phyloP scores from a whole-genome alignment of 495 filamentous ascomycete species.

The Penicillium diatomitis region DNA sequence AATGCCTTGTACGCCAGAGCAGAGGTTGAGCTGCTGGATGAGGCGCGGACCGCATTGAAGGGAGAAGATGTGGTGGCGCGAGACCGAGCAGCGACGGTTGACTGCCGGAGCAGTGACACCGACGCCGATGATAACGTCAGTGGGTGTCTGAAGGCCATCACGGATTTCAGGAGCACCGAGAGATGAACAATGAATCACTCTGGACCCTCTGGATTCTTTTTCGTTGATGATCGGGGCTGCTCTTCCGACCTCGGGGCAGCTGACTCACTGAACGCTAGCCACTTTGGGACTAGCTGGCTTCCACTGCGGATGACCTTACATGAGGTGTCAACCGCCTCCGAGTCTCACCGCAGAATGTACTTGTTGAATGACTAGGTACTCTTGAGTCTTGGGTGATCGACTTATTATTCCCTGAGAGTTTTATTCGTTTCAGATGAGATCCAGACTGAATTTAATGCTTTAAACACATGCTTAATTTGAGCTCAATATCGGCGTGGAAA shows the following conservation, averaged over 20 bases:
- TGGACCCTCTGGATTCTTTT: conserved; percentile 25
- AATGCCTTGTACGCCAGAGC: conserved; percentile 96
- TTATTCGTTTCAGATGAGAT: too few relatives aligned
- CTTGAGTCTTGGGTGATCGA: too few relatives aligned
- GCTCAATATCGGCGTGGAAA: too few relatives aligned
- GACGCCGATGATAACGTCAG: conserved; percentile 33
- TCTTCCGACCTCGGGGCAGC: conserved; percentile 33
- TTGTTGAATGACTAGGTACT: too few relatives aligned
- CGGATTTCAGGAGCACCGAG: conserved; percentile 8
- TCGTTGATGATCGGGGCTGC: conserved; percentile 4
- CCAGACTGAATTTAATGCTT: too few relatives aligned
- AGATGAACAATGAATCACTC: conserved; percentile 22
- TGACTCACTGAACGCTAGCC: conserved; percentile 22
- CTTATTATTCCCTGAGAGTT: too few relatives aligned
- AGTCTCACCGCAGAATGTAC: too few relatives aligned
- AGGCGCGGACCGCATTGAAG: conserved; percentile 27
- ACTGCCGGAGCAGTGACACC: conserved; percentile 27
- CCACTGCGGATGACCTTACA: not conserved
- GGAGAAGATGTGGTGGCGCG: conserved; percentile 27
- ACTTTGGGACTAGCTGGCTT: not conserved
- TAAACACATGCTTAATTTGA: too few relatives aligned
- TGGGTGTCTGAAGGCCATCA: conserved; percentile 44
- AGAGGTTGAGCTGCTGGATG: conserved; percentile 64
- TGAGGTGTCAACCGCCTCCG: too few relatives aligned
- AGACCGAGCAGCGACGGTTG: conserved; percentile 22